Conservation (phyloP, 345 rosid species). For the Passiflora organensis region DNA sequence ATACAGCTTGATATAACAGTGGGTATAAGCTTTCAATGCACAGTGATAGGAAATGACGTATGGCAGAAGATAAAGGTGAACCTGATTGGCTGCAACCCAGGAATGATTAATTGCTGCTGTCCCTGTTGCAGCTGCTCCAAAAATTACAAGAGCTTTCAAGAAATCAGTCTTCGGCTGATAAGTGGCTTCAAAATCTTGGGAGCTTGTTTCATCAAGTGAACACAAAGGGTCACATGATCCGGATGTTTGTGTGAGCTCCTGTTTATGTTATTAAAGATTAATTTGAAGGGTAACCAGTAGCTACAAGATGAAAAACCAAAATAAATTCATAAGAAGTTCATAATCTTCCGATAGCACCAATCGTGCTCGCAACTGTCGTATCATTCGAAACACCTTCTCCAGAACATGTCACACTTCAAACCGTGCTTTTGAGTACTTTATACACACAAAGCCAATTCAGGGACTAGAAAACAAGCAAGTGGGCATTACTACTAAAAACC, state of each 20-base stretch:
- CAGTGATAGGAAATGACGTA: background rate
- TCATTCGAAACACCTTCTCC: too few species aligned
- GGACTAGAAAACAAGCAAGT: conserved; percentile 17
- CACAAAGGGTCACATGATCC: conserved; percentile 86
- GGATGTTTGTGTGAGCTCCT: conserved; percentile 51
- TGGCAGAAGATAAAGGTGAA: conserved; percentile 7
- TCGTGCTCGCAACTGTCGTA: too few species aligned
- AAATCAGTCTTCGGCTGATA: conserved; percentile 85
- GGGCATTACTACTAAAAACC: conserved; percentile 9
- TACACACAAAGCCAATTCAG: too few species aligned
- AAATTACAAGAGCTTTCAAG: conserved; percentile 66
- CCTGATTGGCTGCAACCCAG: conserved; percentile 98
- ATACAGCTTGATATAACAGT: background rate
- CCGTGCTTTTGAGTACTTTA: too few species aligned
- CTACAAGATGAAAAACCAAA: background rate
- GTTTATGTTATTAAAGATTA: conserved; percentile 27
- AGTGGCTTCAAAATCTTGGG: conserved; percentile 54
- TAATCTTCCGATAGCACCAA: too few species aligned
- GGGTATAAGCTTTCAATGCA: background rate
- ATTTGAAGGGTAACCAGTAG: background rate
- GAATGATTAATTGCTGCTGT: conserved; percentile 82
- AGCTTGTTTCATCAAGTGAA: conserved; percentile 82
- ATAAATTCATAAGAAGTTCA: too few species aligned
- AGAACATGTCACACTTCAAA: too few species aligned
- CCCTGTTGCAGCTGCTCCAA: conserved; percentile 77